Evolutionary conservation across 2,329 filamentous ascomycete genomes (phyloP).

Genomic region (Claviceps maximensis): DNA sequence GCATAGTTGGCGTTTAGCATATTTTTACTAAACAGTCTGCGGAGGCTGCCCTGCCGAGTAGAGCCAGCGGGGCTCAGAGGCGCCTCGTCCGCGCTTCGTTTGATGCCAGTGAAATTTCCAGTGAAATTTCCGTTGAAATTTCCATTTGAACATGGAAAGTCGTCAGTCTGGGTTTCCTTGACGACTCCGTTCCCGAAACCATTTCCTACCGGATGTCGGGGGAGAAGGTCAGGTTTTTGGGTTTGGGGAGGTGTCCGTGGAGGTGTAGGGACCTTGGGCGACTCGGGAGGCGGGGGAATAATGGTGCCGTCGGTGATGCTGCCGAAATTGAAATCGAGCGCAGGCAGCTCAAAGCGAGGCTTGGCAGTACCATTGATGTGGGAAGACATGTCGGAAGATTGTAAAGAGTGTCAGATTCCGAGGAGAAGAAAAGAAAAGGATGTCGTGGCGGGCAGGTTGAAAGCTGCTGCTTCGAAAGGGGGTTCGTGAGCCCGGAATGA

Average conservation of each 20-base stretch:
- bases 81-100: conserved; percentile 35
- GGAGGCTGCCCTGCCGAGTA: conserved; percentile 40
- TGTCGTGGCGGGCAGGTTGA: background rate
- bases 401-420: background rate
- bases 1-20: conserved; percentile 40
- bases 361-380: conserved; percentile 15
- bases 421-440: background rate
- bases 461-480: background rate
- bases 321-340: conserved; percentile 44
- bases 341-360: conserved; percentile 42
- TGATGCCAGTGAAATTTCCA: conserved; percentile 32
- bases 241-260: conserved; percentile 22
- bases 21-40: conserved; percentile 42
- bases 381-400: conserved; percentile 18
- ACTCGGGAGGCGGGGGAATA: conserved; percentile 45
- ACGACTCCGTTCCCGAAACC: background rate
- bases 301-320: conserved; percentile 47
- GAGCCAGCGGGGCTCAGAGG: conserved; percentile 40
- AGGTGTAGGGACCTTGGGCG: conserved; percentile 36
- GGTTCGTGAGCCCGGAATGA: background rate
- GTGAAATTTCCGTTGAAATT: no score
- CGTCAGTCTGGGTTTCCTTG: conserved; percentile 2
- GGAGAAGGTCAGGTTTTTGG: conserved; percentile 11
- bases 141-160: conserved; percentile 20
- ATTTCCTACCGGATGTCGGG: background rate